Conservation (phyloP, 495 filamentous ascomycete species). For the Lichina pygmaea region DNA sequence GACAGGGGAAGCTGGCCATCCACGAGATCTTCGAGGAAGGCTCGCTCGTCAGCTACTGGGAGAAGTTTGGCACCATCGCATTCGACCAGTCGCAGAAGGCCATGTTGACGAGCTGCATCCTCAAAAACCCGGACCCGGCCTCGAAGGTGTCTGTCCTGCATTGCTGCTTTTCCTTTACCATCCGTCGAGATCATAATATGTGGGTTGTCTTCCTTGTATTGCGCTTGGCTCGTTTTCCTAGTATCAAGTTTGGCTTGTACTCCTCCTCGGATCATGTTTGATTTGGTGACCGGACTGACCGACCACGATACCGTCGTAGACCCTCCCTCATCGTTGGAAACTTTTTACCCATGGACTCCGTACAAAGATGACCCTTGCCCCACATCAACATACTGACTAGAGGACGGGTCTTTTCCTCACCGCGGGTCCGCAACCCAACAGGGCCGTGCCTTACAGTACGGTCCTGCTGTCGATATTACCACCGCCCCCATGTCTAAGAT, state of each 20-base stretch:
- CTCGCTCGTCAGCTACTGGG: constrained; percentile 90
- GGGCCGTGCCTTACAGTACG: no score
- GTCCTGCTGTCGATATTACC: no score
- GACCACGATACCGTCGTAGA: constrained; percentile 17
- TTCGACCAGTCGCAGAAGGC: constrained; percentile 94
- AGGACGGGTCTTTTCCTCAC: no score
- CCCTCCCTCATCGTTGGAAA: constrained; percentile 90
- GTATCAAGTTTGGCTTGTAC: not conserved
- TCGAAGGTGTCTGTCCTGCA: constrained; percentile 47
- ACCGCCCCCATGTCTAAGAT: no score
- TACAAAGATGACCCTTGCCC: not conserved
- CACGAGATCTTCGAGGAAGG: constrained; percentile 92
- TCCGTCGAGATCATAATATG: constrained; percentile 91
- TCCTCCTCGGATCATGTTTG: no score
- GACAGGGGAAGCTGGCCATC: constrained; percentile 72
- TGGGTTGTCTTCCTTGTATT: constrained; percentile 20
- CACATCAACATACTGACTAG: no score
- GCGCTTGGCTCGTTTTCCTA: not conserved
- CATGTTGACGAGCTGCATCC: constrained; percentile 74
- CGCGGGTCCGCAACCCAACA: no score
- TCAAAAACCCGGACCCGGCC: constrained; percentile 62
- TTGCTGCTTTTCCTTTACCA: constrained; percentile 95
- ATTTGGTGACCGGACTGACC: not conserved
- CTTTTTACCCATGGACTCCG: constrained; percentile 49
- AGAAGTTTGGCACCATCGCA: constrained; percentile 95